Base-by-base conservation (phyloP, 805 yeast species). In the Candida lessepsii region DNA sequence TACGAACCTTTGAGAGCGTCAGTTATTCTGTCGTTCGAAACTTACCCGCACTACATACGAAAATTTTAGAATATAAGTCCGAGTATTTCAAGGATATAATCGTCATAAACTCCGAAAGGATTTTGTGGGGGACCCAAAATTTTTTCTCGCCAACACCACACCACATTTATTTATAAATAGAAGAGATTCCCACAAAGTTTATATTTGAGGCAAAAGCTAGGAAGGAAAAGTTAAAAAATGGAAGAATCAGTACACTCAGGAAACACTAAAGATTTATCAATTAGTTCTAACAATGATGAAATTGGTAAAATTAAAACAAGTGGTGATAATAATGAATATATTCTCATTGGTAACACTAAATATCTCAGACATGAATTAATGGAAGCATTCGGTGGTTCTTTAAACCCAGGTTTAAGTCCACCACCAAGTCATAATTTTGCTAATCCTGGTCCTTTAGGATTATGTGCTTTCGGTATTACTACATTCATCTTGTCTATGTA, bases 371-470 rank as follows among this genome's bases (percentile, higher is more conserved):
- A 63, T 42, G 73, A 68, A 49, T 62, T 68, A 44, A 63, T 66
- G 70, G 42, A 45, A 25, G 71, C 70, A 8, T 63, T 65, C 35
- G 70, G 67, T 35, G 68, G 69, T 56, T 47, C 67, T 9, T 60
- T 65, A 48, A 63, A 61, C 43, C 65, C 67, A 6, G 67, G 67
- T 35, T 50, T 54, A 29, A 40, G 61, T 1, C 65, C 68, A 3
- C 55, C 50, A 35, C 76, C 93, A 13, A 56, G 60, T 8, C 80
- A 81, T 51, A 71, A 76, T 47, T 71, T 82, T 52, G 89, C 80
- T 37, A 81, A 81, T 53, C 85, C 87, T 10, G 78, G 81, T 25
- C 85, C 87, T 8, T 60, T 81, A 31, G 88, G 87, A n/a, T 57
- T 81, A 37, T 60, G 72, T 21, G 84, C 77, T 1, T 81, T 81